Conservation (phyloP, 1,284 basidiomycete species). For the Heliocybe sulcata region DNA sequence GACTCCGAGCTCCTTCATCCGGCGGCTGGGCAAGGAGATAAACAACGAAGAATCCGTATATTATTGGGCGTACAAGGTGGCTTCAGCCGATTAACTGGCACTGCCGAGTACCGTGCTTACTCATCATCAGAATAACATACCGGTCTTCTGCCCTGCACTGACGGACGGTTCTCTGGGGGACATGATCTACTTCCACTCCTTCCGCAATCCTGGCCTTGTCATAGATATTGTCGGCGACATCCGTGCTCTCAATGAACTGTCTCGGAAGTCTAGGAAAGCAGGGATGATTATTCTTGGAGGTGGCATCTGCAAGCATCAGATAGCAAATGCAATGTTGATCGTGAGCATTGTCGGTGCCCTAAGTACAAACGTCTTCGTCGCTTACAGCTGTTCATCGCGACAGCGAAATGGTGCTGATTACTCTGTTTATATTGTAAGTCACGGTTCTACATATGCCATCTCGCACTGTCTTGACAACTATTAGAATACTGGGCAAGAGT, state of each 20-base stretch:
- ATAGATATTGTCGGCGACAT: constrained; percentile 97
- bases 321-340: constrained; percentile 99
- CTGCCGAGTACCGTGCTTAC: constrained; percentile 20
- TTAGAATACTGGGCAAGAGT: constrained; percentile 97
- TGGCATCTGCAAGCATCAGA: constrained; percentile 99
- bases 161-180: constrained; percentile 98
- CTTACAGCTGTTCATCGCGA: not conserved
- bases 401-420: constrained; percentile 97
- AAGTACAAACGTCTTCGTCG: not conserved
- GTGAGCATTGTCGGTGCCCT: constrained; percentile 35
- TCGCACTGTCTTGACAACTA: constrained; percentile 5
- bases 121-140: constrained; percentile 83
- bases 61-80: constrained; percentile 98
- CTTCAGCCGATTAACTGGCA: constrained; percentile 20
- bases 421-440: constrained; percentile 86
- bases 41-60: constrained; percentile 96
- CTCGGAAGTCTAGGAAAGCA: constrained; percentile 85
- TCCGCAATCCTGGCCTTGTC: constrained; percentile 82
- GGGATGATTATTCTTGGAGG: constrained; percentile 99
- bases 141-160: constrained; percentile 96
- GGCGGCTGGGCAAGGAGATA: constrained; percentile 91
- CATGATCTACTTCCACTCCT: constrained; percentile 99
- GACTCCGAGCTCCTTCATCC: constrained; percentile 94
- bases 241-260: constrained; percentile 85
- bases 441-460: not conserved